Base-by-base conservation (phyloP, 306 rosid genomes). In the Cucumis hystrix region DNA sequence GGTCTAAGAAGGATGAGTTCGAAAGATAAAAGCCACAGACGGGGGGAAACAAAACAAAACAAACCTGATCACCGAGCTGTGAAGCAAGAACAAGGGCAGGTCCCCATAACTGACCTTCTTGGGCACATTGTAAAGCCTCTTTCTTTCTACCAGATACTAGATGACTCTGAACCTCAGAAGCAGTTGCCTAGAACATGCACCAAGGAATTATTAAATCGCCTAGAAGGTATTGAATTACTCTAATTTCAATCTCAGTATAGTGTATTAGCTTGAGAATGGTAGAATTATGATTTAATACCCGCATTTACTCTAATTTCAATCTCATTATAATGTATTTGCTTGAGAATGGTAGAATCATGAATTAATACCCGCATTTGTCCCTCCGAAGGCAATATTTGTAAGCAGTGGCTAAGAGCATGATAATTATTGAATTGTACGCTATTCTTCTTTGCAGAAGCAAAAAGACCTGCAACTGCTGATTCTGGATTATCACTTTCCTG, bases 51-150 rank as follows among this genome's bases (percentile, higher is more conserved):
- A 43, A 12, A 49, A 49, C 6, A 51, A 59, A 21, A 79, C 87
- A 70, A 72, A 92, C 98, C 96, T 92, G 88, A 28, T 92, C 93
- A 33, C 98, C 96, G 80, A 95, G 96, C 83, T 90, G 96, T 65
- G 97, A 89, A 85, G 98, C 93, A 81, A 95, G 91, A 80, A 92
- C 90, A 84, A 95, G 92, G 5, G 98, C 97, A 61, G 99, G 99
- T 59, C 99, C 99, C 99, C 99, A 95, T 88, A 95, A 79, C 14
- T 95, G 99, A 79, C 99, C 97, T 80, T 87, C 97, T 82, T 90
- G 96, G 52, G 99, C 99, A 81, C 77, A 86, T 74, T 88, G 93
- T 74, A 95, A 81, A 79, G 97, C 99, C 80, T 95, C 97, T 85
- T 55, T 89, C 89, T 89, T 95, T 84, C 90, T 89, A 30, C 99